Evolutionary conservation across 2,329 filamentous ascomycete genomes (phyloP), one percentile per base, ranked within the genome.

Genomic region (Phialophora tarda): DNA sequence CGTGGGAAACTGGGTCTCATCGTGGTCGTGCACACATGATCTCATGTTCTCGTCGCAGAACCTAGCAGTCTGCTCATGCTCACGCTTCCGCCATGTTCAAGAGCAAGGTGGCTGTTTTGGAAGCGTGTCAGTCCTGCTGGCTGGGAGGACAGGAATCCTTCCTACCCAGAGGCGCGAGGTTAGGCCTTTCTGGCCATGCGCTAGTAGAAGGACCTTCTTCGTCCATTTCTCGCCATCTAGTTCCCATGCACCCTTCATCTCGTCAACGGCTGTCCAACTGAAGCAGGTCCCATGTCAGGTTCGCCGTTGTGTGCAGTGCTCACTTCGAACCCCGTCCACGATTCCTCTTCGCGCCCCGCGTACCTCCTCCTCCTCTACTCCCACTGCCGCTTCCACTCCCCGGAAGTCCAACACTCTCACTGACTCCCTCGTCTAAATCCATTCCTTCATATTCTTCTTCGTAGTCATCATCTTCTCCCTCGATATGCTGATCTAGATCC

Each of bases 401-500:
- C 11, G 28, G 5, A 26, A 53, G 53, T n/a, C 23, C 32, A 26
- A n/a, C 8, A 14, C 47, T 26, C n/a, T 71, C 71, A 53, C 73
- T 68, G 12, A 71, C 57, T 10, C 72, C 69, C 30, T 73, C 73
- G 83, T 71, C 70, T 23, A 71, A n/a, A 53, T 72, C 69, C 68
- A 73, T 72, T 8, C 62, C 72, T 12, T 72, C 59, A 34, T 61
- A 61, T n/a, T 62, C 70, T 7, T 71, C 66, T 38, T 72, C 68
- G 21, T 71, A 53, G 68, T 75, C 74, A 28, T 71, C 72, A 34
- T 72, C 72, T 55, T 79, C 77, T 24, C 76, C 74, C 54, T 79
- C 73, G 55, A 72, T 76, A 32, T 77, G 73, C 63, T 79, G 77
- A 61, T 78, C 77, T 48, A 77, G 75, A 70, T 81, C 79, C 14